Percentiles rank a stretch among this genome's conserved stretches.
phyloP scores from a whole-genome alignment of 139 green algal species.

The Chlamydomonas schloesseri region DNA sequence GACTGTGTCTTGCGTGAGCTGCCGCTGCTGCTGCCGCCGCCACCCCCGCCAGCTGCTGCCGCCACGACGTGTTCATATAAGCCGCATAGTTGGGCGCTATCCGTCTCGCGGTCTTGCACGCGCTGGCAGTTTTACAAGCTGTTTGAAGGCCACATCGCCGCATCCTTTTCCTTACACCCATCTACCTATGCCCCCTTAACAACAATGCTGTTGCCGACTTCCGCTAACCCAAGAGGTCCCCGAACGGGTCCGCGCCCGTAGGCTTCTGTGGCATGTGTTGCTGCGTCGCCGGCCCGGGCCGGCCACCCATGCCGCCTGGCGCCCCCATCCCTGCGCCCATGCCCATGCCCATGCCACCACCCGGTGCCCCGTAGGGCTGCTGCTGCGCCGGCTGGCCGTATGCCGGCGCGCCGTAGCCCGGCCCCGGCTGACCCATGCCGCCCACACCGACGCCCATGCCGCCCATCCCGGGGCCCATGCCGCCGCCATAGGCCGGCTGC shows the following conservation, averaged over 20 bases:
- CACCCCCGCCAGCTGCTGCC: too few species aligned
- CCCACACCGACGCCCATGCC: not conserved
- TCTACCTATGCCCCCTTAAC: too few species aligned
- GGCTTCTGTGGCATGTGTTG: not conserved
- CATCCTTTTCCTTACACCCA: too few species aligned
- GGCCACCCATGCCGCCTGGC: not conserved
- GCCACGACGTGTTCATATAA: too few species aligned
- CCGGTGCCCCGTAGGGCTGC: not conserved
- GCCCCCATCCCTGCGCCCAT: not conserved
- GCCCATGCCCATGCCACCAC: not conserved
- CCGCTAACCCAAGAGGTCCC: slow-evolving; percentile 27
- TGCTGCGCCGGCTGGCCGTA: not conserved
- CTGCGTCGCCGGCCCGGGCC: not conserved
- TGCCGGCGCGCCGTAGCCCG: too few species aligned
- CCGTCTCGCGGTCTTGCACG: too few species aligned
- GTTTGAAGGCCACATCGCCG: too few species aligned
- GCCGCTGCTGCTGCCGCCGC: too few species aligned
- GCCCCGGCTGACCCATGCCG: not conserved
- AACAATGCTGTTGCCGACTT: too few species aligned
- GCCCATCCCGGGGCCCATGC: not conserved
- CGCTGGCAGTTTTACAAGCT: too few species aligned
- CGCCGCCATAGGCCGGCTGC: not conserved
- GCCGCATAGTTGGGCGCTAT: too few species aligned
- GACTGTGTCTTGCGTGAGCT: too few species aligned
- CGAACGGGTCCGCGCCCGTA: slow-evolving; percentile 31